Evolutionary conservation across 106 monocot species (phyloP).

Genomic region (Dioscorea zingiberensis): DNA sequence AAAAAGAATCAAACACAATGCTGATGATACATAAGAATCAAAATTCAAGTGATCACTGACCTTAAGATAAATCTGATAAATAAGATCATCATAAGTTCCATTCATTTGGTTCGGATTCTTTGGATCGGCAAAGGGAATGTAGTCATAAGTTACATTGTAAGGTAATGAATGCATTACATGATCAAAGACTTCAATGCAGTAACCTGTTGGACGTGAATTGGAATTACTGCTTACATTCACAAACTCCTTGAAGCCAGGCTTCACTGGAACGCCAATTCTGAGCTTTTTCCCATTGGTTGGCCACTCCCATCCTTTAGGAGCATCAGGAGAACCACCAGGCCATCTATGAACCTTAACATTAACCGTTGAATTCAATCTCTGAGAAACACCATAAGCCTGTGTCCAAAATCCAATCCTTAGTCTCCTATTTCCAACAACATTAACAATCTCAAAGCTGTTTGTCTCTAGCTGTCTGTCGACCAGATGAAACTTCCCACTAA

Average conservation of each 20-base stretch:
- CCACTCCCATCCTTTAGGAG: constrained; percentile 58
- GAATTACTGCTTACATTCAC: background rate
- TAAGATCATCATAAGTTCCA: constrained; percentile 20
- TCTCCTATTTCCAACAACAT: constrained; percentile 15
- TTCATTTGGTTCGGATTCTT: background rate
- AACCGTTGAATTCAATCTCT: background rate
- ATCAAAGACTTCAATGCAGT: constrained; percentile 42
- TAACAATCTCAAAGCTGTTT: constrained; percentile 35
- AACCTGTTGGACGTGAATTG: constrained; percentile 8
- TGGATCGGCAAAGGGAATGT: constrained; percentile 12
- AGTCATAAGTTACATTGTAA: constrained; percentile 31
- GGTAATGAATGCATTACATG: constrained; percentile 27
- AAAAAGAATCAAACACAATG: too few species aligned
- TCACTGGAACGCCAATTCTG: constrained; percentile 43
- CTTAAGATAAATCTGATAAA: constrained; percentile 13
- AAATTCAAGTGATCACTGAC: background rate
- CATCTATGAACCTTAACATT: constrained; percentile 14
- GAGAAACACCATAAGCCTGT: constrained; percentile 15
- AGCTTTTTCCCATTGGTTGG: constrained; percentile 27
- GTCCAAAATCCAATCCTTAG: constrained; percentile 49
- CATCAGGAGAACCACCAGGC: constrained; percentile 22
- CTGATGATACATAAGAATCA: too few species aligned
- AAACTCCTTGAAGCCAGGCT: constrained; percentile 35
- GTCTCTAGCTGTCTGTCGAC: constrained; percentile 31
- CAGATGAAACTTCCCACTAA: constrained; percentile 38